Percentiles rank a stretch among this genome's conserved stretches.
Evolutionary conservation across 495 filamentous ascomycete species (phyloP).

Genomic region (Penicillium odoratum): DNA sequence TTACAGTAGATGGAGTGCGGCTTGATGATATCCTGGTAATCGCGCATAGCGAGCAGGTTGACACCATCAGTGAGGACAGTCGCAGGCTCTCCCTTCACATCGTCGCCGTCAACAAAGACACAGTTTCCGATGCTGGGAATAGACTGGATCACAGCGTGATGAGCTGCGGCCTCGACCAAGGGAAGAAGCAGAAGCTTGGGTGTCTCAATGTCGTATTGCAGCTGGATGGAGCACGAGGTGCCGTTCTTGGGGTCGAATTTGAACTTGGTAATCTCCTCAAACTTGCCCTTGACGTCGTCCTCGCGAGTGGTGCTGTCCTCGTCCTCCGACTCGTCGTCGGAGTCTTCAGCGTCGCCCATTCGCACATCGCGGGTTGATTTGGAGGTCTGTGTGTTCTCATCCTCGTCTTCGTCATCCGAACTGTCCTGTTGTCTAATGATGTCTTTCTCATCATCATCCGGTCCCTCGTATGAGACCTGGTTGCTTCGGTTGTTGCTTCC

Average conservation of each 20-base stretch:
- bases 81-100: constrained; percentile 52
- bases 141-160: constrained; percentile 80
- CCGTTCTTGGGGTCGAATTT: constrained; percentile 75
- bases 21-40: constrained; percentile 82
- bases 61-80: constrained; percentile 79
- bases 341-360: constrained; percentile 35
- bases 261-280: constrained; percentile 68
- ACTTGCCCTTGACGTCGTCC: constrained; percentile 64
- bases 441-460: constrained; percentile 85
- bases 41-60: constrained; percentile 87
- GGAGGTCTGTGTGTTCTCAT: constrained; percentile 39
- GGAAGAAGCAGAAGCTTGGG: constrained; percentile 93
- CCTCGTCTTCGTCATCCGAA: constrained; percentile 44
- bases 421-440: constrained; percentile 55
- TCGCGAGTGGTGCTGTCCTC: constrained; percentile 55
- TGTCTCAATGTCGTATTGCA: constrained; percentile 78
- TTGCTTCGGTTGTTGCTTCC: constrained; percentile 71
- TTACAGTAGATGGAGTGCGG: constrained; percentile 88
- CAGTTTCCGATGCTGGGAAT: constrained; percentile 73
- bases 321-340: constrained; percentile 40
- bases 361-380: constrained; percentile 24
- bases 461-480: constrained; percentile 83
- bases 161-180: constrained; percentile 76
- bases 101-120: constrained; percentile 66
- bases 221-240: constrained; percentile 72